These are phyloP conservation scores for Chionographis japonica DNA, from an alignment of 106 monocot genomes.

Conservation along the genomic window DNA sequence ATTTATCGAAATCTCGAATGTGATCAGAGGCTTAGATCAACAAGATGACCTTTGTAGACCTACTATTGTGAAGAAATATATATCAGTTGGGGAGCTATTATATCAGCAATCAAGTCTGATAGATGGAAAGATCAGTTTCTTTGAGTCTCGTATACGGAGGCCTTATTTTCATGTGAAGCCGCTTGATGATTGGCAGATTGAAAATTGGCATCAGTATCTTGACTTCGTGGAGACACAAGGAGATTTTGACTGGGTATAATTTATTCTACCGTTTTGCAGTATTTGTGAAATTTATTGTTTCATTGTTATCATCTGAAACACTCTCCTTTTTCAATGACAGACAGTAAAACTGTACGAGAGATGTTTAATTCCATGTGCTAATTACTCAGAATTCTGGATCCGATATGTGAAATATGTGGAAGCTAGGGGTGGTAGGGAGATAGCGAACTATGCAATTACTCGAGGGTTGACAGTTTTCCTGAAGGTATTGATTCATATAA, in stretches of 20 bases:
- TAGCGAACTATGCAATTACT: slow-evolving; percentile 58
- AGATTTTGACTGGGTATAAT: slow-evolving; percentile 95
- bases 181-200: slow-evolving; percentile 64
- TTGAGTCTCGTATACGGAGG: slow-evolving; percentile 61
- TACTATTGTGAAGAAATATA: slow-evolving; percentile 45
- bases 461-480: slow-evolving; percentile 55
- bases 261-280: background rate
- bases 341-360: slow-evolving; percentile 97
- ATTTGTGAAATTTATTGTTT: background rate
- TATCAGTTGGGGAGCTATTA: slow-evolving; percentile 45
- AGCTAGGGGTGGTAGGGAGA: slow-evolving; percentile 76
- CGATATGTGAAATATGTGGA: slow-evolving; percentile 85
- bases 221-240: slow-evolving; percentile 79
- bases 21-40: slow-evolving; percentile 33
- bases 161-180: slow-evolving; percentile 74
- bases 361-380: slow-evolving; percentile 99
- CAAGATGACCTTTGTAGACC: slow-evolving; percentile 14
- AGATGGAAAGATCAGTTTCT: slow-evolving; percentile 52
- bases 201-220: slow-evolving; percentile 92
- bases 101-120: slow-evolving; percentile 53
- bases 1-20: slow-evolving; percentile 29
- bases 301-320: slow-evolving; percentile 18
- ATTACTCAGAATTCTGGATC: slow-evolving; percentile 96
- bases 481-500: slow-evolving; percentile 50
- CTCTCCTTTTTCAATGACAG: slow-evolving; percentile 45